Conservation (phyloP, 495 filamentous ascomycete genomes). For the Hyaloscypha finlandica region DNA sequence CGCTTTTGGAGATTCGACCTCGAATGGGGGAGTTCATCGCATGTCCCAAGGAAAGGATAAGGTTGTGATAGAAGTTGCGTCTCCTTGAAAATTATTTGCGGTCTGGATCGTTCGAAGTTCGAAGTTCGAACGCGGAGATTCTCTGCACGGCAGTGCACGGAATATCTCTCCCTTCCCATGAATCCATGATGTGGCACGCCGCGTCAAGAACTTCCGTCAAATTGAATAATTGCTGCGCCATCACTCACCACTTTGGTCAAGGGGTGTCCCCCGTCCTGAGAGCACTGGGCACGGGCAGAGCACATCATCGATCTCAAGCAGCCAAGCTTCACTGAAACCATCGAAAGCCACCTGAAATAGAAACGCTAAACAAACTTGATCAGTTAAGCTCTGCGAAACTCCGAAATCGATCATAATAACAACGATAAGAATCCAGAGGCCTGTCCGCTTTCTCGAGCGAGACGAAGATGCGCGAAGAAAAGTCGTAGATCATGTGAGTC, state of each 20-base stretch:
- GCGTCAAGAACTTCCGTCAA: no score
- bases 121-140: no score
- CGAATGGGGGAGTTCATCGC: background rate
- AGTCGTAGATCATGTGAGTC: background rate
- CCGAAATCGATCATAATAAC: background rate
- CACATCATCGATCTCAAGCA: background rate
- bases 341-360: constrained; percentile 4
- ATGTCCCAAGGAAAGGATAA: background rate
- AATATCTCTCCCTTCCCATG: no score
- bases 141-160: no score
- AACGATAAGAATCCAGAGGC: background rate
- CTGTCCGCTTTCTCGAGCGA: background rate
- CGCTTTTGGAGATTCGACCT: background rate
- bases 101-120: no score
- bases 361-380: background rate
- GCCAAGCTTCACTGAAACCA: constrained; percentile 13
- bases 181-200: no score
- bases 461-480: background rate
- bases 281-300: constrained; percentile 5
- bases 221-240: background rate
- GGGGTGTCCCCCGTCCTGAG: background rate
- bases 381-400: background rate
- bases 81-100: background rate
- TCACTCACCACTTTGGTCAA: background rate
- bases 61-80: background rate